Percentiles rank a stretch among this genome's conserved stretches.
Conservation (phyloP, 176 grass and related monocot species). For the Puya raimondii region DNA sequence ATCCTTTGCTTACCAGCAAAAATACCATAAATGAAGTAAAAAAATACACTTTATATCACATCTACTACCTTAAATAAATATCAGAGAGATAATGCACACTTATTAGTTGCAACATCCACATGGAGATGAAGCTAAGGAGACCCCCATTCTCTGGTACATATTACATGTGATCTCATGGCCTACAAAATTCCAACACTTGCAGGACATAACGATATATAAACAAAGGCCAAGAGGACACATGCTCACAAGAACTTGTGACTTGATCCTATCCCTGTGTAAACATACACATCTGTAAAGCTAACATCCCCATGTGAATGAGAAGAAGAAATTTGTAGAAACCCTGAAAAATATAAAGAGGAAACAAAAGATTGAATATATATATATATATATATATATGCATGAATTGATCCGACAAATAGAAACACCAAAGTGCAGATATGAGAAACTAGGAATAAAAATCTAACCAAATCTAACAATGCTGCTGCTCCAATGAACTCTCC, state of each 20-base stretch:
- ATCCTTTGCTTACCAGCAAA: too few species aligned
- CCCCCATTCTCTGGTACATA: neutral
- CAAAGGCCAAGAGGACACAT: neutral
- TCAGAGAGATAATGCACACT: neutral
- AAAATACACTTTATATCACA: neutral
- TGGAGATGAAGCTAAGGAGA: neutral
- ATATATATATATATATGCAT: neutral
- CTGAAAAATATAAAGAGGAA: neutral
- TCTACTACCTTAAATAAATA: neutral
- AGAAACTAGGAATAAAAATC: neutral
- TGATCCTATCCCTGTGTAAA: neutral
- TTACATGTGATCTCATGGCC: neutral
- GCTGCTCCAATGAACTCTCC: neutral
- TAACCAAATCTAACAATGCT: conserved; percentile 1
- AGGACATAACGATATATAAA: neutral
- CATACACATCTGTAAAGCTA: neutral
- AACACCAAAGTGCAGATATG: neutral
- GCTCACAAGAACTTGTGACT: neutral
- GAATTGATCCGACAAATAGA: neutral
- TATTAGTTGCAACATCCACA: neutral
- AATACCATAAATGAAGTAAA: too few species aligned
- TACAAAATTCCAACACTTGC: neutral
- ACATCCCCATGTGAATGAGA: neutral
- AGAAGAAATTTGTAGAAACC: neutral
- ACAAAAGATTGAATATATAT: neutral